These are phyloP conservation scores for Plasmodium gallinaceum DNA, from an alignment of 169 alveolate genomes.

Conservation along the genomic window DNA sequence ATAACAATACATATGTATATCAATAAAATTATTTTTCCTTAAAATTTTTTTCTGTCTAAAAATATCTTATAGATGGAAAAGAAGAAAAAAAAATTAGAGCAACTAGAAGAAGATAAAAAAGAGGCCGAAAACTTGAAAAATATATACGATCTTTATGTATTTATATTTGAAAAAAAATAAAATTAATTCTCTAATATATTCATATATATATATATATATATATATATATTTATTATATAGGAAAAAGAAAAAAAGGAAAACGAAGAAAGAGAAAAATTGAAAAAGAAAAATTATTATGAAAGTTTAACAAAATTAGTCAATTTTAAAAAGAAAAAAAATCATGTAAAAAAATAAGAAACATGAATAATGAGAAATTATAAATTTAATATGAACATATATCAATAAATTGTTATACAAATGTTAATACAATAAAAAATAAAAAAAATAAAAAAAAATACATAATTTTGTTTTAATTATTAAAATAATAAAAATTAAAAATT, in stretches of 20 bases:
- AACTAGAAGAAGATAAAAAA: conserved; percentile 28
- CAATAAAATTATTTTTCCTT: neutral
- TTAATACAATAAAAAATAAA: too few relatives aligned
- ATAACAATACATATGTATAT: neutral
- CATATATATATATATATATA: neutral
- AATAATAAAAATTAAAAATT: neutral
- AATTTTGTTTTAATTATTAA: conserved; percentile 3
- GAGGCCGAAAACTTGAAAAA: conserved; percentile 54
- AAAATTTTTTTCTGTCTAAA: neutral
- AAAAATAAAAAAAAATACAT: neutral
- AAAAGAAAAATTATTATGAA: conserved; percentile 56
- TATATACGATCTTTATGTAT: conserved; percentile 40
- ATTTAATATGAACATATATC: neutral
- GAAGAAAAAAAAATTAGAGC: conserved; percentile 41
- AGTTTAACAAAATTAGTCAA: conserved; percentile 64
- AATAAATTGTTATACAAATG: too few relatives aligned
- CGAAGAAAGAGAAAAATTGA: conserved; percentile 49
- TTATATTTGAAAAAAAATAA: neutral
- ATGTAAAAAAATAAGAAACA: conserved; percentile 20
- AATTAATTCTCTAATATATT: neutral
- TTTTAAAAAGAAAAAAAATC: conserved; percentile 41
- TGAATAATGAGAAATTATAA: neutral
- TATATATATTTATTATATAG: conserved; percentile 4
- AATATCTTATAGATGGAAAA: conserved; percentile 28
- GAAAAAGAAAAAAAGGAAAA: conserved; percentile 59